phyloP scores from a whole-genome alignment of 2,329 filamentous ascomycete genomes.

The Apiospora sp. region DNA sequence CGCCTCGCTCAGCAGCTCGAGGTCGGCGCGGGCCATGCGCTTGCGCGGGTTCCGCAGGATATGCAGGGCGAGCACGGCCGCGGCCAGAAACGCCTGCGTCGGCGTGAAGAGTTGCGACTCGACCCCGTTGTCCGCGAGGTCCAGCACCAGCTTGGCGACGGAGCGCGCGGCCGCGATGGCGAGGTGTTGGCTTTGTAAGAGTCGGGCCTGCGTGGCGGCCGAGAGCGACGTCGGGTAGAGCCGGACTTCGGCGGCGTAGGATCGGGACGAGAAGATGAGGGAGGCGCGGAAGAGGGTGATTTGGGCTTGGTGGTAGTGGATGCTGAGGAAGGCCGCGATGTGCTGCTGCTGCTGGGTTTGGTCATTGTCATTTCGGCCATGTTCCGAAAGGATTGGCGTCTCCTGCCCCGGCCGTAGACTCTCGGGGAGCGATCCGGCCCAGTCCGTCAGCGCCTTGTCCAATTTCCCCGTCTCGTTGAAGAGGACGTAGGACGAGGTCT shows the following conservation, averaged over 20 bases:
- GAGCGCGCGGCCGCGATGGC: slow-evolving; percentile 28
- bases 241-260: slow-evolving; percentile 30
- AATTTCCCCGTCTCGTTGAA: slow-evolving; percentile 26
- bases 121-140: slow-evolving; percentile 29
- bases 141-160: slow-evolving; percentile 28
- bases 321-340: slow-evolving; percentile 20
- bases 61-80: slow-evolving; percentile 32
- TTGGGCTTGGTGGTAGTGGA: slow-evolving; percentile 31
- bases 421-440: slow-evolving; percentile 30
- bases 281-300: slow-evolving; percentile 32
- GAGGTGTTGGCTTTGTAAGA: slow-evolving; percentile 25
- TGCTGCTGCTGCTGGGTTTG: background rate
- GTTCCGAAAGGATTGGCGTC: background rate
- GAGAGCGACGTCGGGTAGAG: background rate
- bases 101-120: slow-evolving; percentile 27
- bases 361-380: background rate
- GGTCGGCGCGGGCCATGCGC: slow-evolving; percentile 33
- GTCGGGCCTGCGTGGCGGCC: background rate
- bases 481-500: slow-evolving; percentile 24
- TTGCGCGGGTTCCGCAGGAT: slow-evolving; percentile 32
- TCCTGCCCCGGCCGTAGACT: slow-evolving; percentile 24
- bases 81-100: slow-evolving; percentile 32
- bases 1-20: slow-evolving; percentile 32
- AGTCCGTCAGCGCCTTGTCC: slow-evolving; percentile 31
- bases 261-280: slow-evolving; percentile 31